Evolutionary conservation across 1,284 basidiomycete genomes (phyloP), one percentile per base, ranked within the genome.

Genomic region (Boletus semigastroideus): DNA sequence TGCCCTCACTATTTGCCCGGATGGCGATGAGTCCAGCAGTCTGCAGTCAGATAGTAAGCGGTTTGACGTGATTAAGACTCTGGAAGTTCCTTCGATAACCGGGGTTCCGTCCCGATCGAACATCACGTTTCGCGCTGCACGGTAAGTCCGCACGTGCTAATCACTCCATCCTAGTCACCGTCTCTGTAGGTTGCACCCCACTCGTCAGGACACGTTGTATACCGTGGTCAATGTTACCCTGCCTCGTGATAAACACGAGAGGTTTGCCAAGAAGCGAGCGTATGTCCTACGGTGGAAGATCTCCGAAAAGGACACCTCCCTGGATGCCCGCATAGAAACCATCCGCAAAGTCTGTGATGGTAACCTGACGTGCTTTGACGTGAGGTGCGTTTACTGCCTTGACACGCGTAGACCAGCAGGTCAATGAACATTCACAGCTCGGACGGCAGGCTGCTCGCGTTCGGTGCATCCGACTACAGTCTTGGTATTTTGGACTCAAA

Each of bases 401-500:
- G 28, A 58, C 50, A 47, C 44, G 30, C 45, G 46, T 38, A n/a
- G 25, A 14, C 52, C 22, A 44, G 36, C 50, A 52, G 22, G 43
- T 46, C 22, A 45, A 52, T 41, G 33, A 54, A 31, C 13, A 50
- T 54, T 46, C 54, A 20, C 53, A 95, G 93, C 63, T 72, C 82
- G 37, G 84, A 94, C 64, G 96, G 97, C 0, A 83, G 79, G 51
- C 75, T 92, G 39, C 70, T 99, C 7, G 93, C 90, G 0, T 94
- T 87, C 63, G 95, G 94, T 5, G 87, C 86, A 7, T 95, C 94
- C 11, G 94, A 98, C 70, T 78, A 92, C 44, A 87, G 85, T 36
- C 83, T 98, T 52, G 89, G 92, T 13, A 77, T 98, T 47, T 69
- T 98, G 38, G 94, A 98, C 66, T 79, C 92, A 4, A 76, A 75